These are phyloP conservation scores for Myriosclerotinia duriaeana DNA, from an alignment of 2,329 filamentous ascomycete species.

Conservation along the genomic window DNA sequence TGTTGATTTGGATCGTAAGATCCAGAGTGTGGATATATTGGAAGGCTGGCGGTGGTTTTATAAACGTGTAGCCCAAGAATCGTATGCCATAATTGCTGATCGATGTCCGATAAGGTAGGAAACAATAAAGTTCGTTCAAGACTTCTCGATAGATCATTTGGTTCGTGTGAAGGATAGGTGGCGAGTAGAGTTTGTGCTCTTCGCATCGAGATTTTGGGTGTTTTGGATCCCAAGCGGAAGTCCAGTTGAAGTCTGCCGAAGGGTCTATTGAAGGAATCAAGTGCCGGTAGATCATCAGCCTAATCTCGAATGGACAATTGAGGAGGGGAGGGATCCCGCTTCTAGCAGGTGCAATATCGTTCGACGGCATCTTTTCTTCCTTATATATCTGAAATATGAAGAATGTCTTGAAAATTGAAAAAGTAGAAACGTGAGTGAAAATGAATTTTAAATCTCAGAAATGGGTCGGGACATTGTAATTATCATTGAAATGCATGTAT, in stretches of 20 bases:
- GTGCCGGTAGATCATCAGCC: conserved; percentile 22
- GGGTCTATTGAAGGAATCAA: conserved; percentile 22
- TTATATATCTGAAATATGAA: background rate
- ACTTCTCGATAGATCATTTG: conserved; percentile 23
- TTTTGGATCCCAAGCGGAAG: conserved; percentile 22
- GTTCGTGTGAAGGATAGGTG: conserved; percentile 22
- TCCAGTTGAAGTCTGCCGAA: conserved; percentile 20
- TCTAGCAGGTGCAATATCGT: background rate
- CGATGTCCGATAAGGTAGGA: conserved; percentile 20
- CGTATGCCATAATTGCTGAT: conserved; percentile 22
- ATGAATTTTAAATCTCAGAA: conserved; percentile 14
- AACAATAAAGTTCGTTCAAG: conserved; percentile 23
- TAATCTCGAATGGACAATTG: conserved; percentile 22
- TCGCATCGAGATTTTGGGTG: conserved; percentile 16
- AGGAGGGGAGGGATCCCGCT: conserved; percentile 20
- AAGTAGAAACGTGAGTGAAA: conserved; percentile 9
- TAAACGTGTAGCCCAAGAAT: conserved; percentile 23
- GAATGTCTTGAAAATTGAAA: background rate
- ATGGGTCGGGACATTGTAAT: conserved; percentile 1
- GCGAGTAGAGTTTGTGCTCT: conserved; percentile 22
- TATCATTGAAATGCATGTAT: conserved; percentile 21
- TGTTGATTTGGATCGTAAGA: conserved; percentile 23
- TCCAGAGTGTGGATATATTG: conserved; percentile 22
- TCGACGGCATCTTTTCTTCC: conserved; percentile 10
- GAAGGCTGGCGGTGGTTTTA: conserved; percentile 19